A percentile compares a stretch with the other conserved stretches of the same genome.
Evolutionary conservation across 2,329 filamentous ascomycete species (phyloP).

Genomic region (Ophiostoma tasmaniense): DNA sequence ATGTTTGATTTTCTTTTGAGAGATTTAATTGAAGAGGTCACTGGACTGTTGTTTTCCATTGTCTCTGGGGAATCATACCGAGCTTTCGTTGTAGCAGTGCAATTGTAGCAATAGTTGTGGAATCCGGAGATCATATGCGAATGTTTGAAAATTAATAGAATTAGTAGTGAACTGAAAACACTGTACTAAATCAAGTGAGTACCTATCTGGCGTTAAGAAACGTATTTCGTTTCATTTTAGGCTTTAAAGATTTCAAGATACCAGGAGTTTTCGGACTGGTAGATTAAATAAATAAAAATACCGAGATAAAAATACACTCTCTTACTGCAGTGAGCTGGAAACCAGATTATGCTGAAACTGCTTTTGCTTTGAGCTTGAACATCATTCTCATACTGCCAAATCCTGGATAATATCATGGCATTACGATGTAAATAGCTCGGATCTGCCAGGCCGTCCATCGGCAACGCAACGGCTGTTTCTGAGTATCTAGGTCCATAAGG

Average conservation of each 20-base stretch:
- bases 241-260: no score
- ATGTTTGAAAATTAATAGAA: neutral
- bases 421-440: neutral
- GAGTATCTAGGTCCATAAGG: neutral
- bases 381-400: neutral
- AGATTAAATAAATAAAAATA: no score
- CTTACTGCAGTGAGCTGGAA: neutral
- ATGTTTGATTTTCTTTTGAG: neutral
- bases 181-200: no score
- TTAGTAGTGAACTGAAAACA: no score
- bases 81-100: neutral
- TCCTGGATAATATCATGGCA: neutral
- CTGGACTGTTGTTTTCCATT: neutral
- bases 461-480: neutral
- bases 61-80: neutral
- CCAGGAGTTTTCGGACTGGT: no score
- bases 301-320: neutral
- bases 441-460: neutral
- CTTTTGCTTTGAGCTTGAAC: neutral
- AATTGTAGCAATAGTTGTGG: neutral
- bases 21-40: neutral
- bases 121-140: neutral
- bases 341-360: neutral
- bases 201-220: no score
- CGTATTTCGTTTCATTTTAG: no score